Evolutionary conservation across 2,329 filamentous ascomycete species (phyloP).

Genomic region (Calonectria pseudoreteaudii): DNA sequence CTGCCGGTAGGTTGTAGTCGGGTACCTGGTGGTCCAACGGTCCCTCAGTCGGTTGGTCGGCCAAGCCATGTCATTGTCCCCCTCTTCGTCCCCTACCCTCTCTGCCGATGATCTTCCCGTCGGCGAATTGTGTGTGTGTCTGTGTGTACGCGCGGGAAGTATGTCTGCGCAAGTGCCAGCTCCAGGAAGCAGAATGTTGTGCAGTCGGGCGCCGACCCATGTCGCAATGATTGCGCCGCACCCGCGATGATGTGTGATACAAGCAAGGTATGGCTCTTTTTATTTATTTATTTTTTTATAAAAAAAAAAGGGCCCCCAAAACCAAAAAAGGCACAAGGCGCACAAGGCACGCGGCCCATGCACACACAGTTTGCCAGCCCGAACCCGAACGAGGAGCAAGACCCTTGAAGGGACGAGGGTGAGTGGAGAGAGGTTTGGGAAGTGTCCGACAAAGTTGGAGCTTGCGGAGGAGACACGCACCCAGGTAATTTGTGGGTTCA

Average conservation of each 20-base stretch:
- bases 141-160: slow-evolving; percentile 2
- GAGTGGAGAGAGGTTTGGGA: neutral
- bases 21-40: slow-evolving; percentile 6
- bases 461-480: slow-evolving; percentile 8
- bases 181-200: neutral
- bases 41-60: neutral
- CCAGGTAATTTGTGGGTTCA: slow-evolving; percentile 3
- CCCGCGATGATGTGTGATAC: slow-evolving; percentile 9
- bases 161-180: neutral
- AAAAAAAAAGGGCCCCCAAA: neutral
- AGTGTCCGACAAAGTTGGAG: slow-evolving; percentile 9
- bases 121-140: neutral
- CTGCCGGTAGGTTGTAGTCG: neutral
- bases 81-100: neutral
- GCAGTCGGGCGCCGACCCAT: slow-evolving; percentile 1
- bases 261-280: neutral
- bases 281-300: no score
- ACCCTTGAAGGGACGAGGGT: neutral
- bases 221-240: slow-evolving; percentile 18
- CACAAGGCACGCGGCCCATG: neutral
- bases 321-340: neutral
- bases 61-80: neutral
- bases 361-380: neutral
- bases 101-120: neutral
- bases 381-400: neutral